phyloP scores from a whole-genome alignment of 163 green algal species.

The Smithsoniella earleae region DNA sequence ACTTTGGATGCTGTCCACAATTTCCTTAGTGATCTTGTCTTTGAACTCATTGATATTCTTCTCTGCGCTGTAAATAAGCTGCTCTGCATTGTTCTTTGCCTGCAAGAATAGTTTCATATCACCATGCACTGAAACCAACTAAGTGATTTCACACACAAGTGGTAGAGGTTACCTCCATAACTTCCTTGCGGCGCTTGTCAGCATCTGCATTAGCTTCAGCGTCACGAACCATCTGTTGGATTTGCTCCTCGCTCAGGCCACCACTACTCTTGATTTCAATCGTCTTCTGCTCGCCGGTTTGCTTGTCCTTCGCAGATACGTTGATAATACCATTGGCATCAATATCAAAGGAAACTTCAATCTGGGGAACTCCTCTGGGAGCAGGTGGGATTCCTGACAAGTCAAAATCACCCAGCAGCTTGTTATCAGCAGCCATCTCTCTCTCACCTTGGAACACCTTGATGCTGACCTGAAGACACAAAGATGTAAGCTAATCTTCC shows the following conservation, averaged over 20 bases:
- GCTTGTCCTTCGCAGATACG: constrained; percentile 86
- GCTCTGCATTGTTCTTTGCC: constrained; percentile 89
- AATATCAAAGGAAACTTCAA: constrained; percentile 94
- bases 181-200: constrained; percentile 82
- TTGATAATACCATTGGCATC: constrained; percentile 92
- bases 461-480: constrained; percentile 59
- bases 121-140: no score
- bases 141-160: no score
- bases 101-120: not conserved
- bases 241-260: constrained; percentile 82
- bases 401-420: constrained; percentile 85
- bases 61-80: constrained; percentile 81
- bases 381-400: constrained; percentile 79
- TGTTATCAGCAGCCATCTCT: constrained; percentile 70
- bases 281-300: constrained; percentile 91
- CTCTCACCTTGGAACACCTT: constrained; percentile 85
- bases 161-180: constrained; percentile 85
- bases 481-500: no score
- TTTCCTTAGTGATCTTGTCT: constrained; percentile 66
- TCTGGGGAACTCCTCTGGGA: constrained; percentile 74
- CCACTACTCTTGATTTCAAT: constrained; percentile 86
- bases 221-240: constrained; percentile 93
- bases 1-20: constrained; percentile 75
- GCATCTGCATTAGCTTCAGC: constrained; percentile 67
- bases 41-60: constrained; percentile 85